Base-by-base conservation (phyloP, 208 protist species). In the Leishmania arabica region DNA sequence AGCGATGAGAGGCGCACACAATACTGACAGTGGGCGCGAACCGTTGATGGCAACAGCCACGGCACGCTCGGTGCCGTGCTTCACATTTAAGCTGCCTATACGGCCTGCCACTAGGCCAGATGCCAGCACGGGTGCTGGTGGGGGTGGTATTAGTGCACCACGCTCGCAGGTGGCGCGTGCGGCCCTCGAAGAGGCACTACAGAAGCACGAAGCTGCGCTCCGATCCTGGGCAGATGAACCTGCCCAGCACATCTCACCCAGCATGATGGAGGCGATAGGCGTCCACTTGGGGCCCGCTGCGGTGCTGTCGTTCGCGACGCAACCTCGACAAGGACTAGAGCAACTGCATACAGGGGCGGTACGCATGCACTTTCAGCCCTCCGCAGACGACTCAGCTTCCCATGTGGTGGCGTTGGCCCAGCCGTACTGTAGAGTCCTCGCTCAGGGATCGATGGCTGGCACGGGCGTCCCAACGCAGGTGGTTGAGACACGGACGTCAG, bases 141-240 rank as follows among this genome's bases (percentile, higher is more conserved):
- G 45, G 19, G 42, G 49, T 24, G 40, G 56, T 51, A 31, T 17
- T 11, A 42, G 1, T 34, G 37, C 56, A 4, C 11, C 58, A 68
- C 75, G 68, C 45, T 56, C 64, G n/a, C 42, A 17, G 15, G 60
- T 45, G 1, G 81, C 76, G 2, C 70, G 70, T 7, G 15, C 62
- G 0, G 49, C 70, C 15, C 75, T 86, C 3, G 69, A 66, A 34
- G 82, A 78, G 6, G 78, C 82, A 4, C 68, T 88, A 31, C 62
- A 60, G 34, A 51, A 73, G 0, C 83, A 88, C 72, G 85, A 85
- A 68, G 75, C 76, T 9, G 85, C 81, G 21, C 78, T 86, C 8
- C 77, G 82, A 9, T 45, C 74, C 17, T 86, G 82, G 82, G 82
- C 82, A 0, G 74, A 82, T 27, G 82, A 65, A 7, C 82, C 82